Evolutionary conservation across 75 land plant genomes (phyloP), one percentile per base, ranked within the genome.

Genomic region (Cunninghamia lanceolata): DNA sequence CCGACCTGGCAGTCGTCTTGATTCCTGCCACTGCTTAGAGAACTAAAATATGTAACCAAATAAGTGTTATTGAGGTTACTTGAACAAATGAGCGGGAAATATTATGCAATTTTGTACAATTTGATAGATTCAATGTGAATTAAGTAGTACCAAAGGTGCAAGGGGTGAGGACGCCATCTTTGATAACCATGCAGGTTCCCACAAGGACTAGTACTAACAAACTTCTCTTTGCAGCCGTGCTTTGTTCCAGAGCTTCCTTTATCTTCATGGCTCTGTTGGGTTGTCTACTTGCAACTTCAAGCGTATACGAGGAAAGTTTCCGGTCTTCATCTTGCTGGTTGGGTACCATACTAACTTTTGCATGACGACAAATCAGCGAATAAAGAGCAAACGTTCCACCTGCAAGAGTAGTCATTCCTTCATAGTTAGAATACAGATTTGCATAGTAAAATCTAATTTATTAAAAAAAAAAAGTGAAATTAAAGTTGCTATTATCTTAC

Each of bases 351-450:
- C 92, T 83, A 35, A 94, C 92, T 56, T 92, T 94, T 0, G 93
- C 92, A 87, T 92, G 82, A 56, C 94, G 89, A 85, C 94, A 95
- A 45, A 95, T 83, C 75, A 95, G 25, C 0, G 96, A 95, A 68
- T 95, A 95, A 16, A 95, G 35, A 2, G 96, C 96, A 85, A 94
- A 93, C 7, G 95, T 90, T 1, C 96, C 96, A 19, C 96, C 96
- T 95, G 81, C 53, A 83, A 52, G 34, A 34, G 4, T 16, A 74
- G 14, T 13, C 34, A 35, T 35, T 38, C 34, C 38, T 36, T 4
- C 17, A 74, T 15, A 35, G 6, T 17, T 17, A 74, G 17, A 35
- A 74, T 9, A 74, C 39, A 74, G 15, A 14, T 14, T 13, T 34
- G 5, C 19, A 74, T 16, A 3, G 14, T 2, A n/a, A 1, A 50